These are phyloP conservation scores for Aspergillus mulundensis DNA, from an alignment of 495 filamentous ascomycete species.

Conservation along the genomic window DNA sequence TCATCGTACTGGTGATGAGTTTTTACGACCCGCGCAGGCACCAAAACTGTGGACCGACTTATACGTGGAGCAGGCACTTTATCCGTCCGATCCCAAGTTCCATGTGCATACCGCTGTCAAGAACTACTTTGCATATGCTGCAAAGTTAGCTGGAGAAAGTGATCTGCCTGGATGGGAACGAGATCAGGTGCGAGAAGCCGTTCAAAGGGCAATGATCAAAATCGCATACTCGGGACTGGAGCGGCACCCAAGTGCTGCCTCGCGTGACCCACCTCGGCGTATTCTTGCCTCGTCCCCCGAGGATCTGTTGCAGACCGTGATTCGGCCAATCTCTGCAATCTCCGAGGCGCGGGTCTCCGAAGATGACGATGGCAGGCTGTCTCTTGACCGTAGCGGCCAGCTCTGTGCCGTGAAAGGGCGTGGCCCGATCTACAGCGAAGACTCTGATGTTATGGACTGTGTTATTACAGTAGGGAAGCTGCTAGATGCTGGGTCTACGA, in stretches of 20 bases:
- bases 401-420: constrained; percentile 26
- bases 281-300: constrained; percentile 11
- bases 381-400: constrained; percentile 18
- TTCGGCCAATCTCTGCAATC: constrained; percentile 14
- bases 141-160: too few species aligned
- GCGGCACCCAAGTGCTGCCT: constrained; percentile 23
- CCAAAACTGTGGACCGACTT: too few species aligned
- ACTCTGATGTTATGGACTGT: constrained; percentile 30
- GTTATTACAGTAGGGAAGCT: constrained; percentile 33
- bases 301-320: constrained; percentile 19
- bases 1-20: too few species aligned
- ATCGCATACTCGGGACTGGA: constrained; percentile 29
- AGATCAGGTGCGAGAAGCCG: constrained; percentile 12
- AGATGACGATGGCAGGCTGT: neutral
- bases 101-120: too few species aligned
- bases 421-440: constrained; percentile 22
- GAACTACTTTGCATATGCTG: too few species aligned
- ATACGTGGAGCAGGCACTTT: too few species aligned
- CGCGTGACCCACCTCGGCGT: constrained; percentile 6
- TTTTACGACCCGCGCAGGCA: too few species aligned
- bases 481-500: constrained; percentile 9
- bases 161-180: neutral
- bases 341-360: constrained; percentile 17
- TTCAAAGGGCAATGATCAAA: constrained; percentile 28
- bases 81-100: too few species aligned